phyloP scores from a whole-genome alignment of 305 asterid genomes.

The Lippia alba region DNA sequence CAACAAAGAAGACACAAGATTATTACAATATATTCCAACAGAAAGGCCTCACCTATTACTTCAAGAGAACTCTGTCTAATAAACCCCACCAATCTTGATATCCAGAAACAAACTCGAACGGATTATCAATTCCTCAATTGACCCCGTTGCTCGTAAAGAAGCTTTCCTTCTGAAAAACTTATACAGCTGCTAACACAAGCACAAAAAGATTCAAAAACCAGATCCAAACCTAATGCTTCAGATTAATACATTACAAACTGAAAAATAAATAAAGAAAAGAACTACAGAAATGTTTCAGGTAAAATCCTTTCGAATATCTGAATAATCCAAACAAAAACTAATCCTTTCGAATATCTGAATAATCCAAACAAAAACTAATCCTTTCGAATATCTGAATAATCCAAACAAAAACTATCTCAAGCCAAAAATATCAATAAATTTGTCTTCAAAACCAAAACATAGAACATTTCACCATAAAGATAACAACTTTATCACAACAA shows the following conservation, averaged over 20 bases:
- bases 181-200: background rate
- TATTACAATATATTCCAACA: slow-evolving; percentile 14
- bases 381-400: slow-evolving; percentile 9
- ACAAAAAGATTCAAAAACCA: background rate
- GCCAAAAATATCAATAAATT: slow-evolving; percentile 17
- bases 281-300: background rate
- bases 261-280: background rate
- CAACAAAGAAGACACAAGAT: slow-evolving; percentile 6
- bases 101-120: background rate
- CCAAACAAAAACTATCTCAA: slow-evolving; percentile 8
- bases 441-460: slow-evolving; percentile 7
- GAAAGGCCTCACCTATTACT: slow-evolving; percentile 30
- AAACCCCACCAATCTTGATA: slow-evolving; percentile 23
- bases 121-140: slow-evolving; percentile 17
- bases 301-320: background rate
- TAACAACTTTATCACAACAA: slow-evolving; percentile 28
- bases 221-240: slow-evolving; percentile 15
- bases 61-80: slow-evolving; percentile 20
- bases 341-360: too few relatives aligned
- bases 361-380: too few relatives aligned
- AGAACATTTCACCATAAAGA: slow-evolving; percentile 24
- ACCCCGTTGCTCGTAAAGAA: slow-evolving; percentile 8
- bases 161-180: slow-evolving; percentile 10
- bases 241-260: background rate
- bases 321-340: too few relatives aligned